These are phyloP conservation scores for Sphagnurus paluster DNA, from an alignment of 1,284 basidiomycete genomes.

Conservation along the genomic window DNA sequence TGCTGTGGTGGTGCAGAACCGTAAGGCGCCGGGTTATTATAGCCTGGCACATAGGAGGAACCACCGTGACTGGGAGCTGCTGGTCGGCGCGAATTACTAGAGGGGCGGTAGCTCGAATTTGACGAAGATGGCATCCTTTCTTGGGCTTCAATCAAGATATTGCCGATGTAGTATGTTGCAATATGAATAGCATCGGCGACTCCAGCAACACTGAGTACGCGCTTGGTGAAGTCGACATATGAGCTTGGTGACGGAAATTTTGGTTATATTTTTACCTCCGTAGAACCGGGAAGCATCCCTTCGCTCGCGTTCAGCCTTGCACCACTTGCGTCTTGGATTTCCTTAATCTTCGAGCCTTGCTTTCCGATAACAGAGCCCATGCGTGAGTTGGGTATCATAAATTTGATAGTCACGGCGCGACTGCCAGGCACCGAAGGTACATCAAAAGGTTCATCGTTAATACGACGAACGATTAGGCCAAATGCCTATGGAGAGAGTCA, in stretches of 20 bases:
- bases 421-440: constrained; percentile 97
- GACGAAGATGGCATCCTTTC: constrained; percentile 77
- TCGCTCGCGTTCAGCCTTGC: constrained; percentile 96
- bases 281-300: constrained; percentile 98
- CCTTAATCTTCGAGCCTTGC: constrained; percentile 97
- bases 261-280: constrained; percentile 66
- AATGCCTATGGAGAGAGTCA: constrained; percentile 71
- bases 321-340: constrained; percentile 98
- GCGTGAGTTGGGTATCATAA: constrained; percentile 98
- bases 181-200: constrained; percentile 99
- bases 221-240: constrained; percentile 45
- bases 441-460: constrained; percentile 99
- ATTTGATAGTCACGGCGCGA: constrained; percentile 98
- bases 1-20: constrained; percentile 31
- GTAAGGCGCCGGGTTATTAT: constrained; percentile 50
- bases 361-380: constrained; percentile 99
- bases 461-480: constrained; percentile 96
- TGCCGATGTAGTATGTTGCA: constrained; percentile 98
- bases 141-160: constrained; percentile 94
- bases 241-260: constrained; percentile 17
- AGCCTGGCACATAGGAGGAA: constrained; percentile 74
- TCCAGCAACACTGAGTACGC: constrained; percentile 94
- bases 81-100: constrained; percentile 52
- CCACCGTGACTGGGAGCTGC: constrained; percentile 49
- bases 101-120: constrained; percentile 59